Base-by-base conservation (phyloP, 805 yeast species). In the Ogataea henricii region DNA sequence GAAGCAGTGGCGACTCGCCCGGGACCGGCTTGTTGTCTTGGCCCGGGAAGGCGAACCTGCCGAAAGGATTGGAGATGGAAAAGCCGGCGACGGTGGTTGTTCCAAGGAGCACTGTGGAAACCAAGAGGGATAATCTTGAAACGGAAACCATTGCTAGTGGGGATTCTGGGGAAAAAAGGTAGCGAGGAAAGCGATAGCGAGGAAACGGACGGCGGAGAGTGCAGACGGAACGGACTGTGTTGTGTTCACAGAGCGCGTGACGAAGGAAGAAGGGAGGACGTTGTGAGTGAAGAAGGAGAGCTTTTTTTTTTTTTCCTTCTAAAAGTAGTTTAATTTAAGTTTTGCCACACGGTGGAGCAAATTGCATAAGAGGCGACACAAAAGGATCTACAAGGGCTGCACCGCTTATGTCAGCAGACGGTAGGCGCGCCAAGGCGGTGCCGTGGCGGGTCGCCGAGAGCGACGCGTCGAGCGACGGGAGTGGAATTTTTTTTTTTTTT, bases 1-100 rank as follows among this genome's bases (percentile, higher is more conserved):
- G 76, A 47, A 76, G 71, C 27, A 94, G 74, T 14, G 98, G 98
- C 1, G 97, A 86, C 53, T 81, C 89, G 5, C 99, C 99, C 1
- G 96, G 95, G 33, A 92, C 82, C 6, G 96, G 96, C 57, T 77
- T 78, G 29, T 78, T 78, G 29, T 52, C 57, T 35, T 52, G 56
- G 17, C 59, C 60, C 10, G 62, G 61, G 17, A 58, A 51, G 3
- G 46, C 41, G 2, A 25, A 25, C 5, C 29, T 12, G 23, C 39
- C 36, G 20, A 55, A 47, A 3, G 54, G 52, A 30, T 43, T 43
- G 33, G 47, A 43, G 14, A 53, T 39, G 10, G 60, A 54, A 8
- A 60, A 45, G 5, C 54, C 46, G 27, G 30, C 44, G 2, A 47
- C 49, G 3, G 49, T 32, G 25, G 54, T 30, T 4, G 47, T 36